Conservation (phyloP, 768 basidiomycete genomes). For the Rhizopogon roseolus region DNA sequence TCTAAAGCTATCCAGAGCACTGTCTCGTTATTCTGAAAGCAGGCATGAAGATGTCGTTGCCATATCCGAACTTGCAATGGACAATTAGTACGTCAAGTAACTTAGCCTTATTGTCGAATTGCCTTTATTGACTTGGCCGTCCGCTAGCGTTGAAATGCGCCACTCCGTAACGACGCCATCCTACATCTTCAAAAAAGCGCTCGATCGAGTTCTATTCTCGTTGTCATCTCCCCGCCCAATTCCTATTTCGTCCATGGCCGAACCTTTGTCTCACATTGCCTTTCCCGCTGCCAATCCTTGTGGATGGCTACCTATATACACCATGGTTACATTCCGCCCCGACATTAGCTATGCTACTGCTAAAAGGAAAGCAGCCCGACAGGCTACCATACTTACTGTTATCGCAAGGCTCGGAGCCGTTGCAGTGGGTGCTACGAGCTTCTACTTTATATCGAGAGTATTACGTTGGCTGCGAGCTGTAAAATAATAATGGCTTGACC, state of each 20-base stretch:
- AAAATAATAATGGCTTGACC: constrained; percentile 12
- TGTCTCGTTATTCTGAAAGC: constrained; percentile 74
- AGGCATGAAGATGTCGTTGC: constrained; percentile 87
- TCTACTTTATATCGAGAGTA: constrained; percentile 26
- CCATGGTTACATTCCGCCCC: constrained; percentile 97
- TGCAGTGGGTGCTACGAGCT: constrained; percentile 36
- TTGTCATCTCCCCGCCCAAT: constrained; percentile 48
- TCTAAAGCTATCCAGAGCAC: constrained; percentile 55
- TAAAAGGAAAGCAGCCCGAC: constrained; percentile 61
- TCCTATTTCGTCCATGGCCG: constrained; percentile 42
- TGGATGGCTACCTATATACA: constrained; percentile 93
- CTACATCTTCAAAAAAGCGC: constrained; percentile 73
- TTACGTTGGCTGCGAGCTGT: constrained; percentile 16
- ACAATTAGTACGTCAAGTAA: constrained; percentile 80
- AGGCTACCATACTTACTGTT: constrained; percentile 56
- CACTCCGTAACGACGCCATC: constrained; percentile 80
- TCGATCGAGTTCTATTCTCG: constrained; percentile 72
- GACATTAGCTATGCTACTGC: constrained; percentile 90
- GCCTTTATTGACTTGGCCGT: constrained; percentile 14
- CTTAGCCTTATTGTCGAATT: constrained; percentile 17
- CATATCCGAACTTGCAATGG: constrained; percentile 89
- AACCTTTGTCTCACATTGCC: constrained; percentile 43
- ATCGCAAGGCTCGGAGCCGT: constrained; percentile 46
- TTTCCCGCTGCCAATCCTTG: constrained; percentile 55
- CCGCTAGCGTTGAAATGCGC: constrained; percentile 84